phyloP scores from a whole-genome alignment of 1,139 yeast genomes.

The Sugiyamaella japonica region DNA sequence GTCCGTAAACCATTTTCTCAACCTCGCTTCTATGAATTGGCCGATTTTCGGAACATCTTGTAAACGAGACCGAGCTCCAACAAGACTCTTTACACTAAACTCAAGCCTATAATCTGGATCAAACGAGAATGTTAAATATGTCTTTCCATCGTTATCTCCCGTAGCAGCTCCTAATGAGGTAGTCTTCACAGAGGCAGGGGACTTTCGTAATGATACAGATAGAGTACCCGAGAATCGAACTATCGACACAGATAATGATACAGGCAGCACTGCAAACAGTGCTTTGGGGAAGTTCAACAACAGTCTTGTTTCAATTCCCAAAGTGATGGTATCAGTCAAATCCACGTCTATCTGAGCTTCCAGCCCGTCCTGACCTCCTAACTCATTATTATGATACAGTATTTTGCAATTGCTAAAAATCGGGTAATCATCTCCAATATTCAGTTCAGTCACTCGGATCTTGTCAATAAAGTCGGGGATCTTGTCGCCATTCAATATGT shows the following conservation, averaged over 20 bases:
- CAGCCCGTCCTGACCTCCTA: slow-evolving; percentile 43
- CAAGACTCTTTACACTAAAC: slow-evolving; percentile 78
- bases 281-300: slow-evolving; percentile 84
- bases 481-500: slow-evolving; percentile 50
- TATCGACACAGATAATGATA: slow-evolving; percentile 78
- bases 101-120: slow-evolving; percentile 88
- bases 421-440: slow-evolving; percentile 94
- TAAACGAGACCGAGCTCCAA: slow-evolving; percentile 88
- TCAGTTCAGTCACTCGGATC: slow-evolving; percentile 79
- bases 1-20: slow-evolving; percentile 88
- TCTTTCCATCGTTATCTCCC: slow-evolving; percentile 30
- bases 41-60: slow-evolving; percentile 94
- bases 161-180: slow-evolving; percentile 16
- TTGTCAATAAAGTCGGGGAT: slow-evolving; percentile 80
- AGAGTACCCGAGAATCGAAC: slow-evolving; percentile 93
- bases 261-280: slow-evolving; percentile 75
- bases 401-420: slow-evolving; percentile 92
- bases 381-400: slow-evolving; percentile 31
- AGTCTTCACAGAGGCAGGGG: slow-evolving; percentile 23
- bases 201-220: slow-evolving; percentile 64
- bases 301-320: slow-evolving; percentile 84
- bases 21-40: slow-evolving; percentile 74
- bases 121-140: slow-evolving; percentile 83
- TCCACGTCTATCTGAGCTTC: slow-evolving; percentile 96
- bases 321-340: slow-evolving; percentile 80